These are phyloP conservation scores for Colletotrichum truncatum DNA, from an alignment of 2,329 filamentous ascomycete genomes.

Conservation along the genomic window DNA sequence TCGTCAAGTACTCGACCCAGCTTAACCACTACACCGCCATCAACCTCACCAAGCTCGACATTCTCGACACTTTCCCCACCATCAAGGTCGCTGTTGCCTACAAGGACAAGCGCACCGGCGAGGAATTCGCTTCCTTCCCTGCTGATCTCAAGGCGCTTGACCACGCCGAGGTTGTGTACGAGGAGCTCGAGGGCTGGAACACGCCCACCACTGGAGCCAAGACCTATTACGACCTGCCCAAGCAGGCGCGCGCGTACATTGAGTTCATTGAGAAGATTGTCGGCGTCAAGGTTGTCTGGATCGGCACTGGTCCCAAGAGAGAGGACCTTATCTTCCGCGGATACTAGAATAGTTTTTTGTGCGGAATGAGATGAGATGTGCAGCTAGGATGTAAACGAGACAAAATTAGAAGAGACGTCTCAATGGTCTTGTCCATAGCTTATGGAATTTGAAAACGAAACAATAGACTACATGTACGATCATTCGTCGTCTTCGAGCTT, in stretches of 20 bases:
- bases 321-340: conserved; percentile 67
- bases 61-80: conserved; percentile 77
- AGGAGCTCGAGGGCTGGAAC: conserved; percentile 76
- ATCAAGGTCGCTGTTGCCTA: conserved; percentile 82
- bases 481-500: too few relatives aligned
- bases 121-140: conserved; percentile 69
- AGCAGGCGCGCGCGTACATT: conserved; percentile 72
- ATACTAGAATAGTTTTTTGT: conserved; percentile 9
- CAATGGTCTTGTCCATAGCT: background rate
- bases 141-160: conserved; percentile 68
- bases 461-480: background rate
- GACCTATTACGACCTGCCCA: conserved; percentile 70
- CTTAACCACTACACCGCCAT: conserved; percentile 74
- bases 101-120: conserved; percentile 50
- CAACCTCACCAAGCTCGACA: conserved; percentile 72
- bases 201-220: conserved; percentile 67
- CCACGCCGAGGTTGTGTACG: conserved; percentile 71
- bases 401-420: background rate
- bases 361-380: background rate
- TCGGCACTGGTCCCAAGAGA: conserved; percentile 72
- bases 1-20: conserved; percentile 69
- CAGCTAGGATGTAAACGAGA: background rate
- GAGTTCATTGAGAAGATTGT: conserved; percentile 74
- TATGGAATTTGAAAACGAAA: background rate
- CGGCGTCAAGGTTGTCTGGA: conserved; percentile 60